A percentile compares a stretch with the other conserved stretches of the same genome.
Conservation (phyloP, 176 grass and related monocot species). For the Juncus effusus region DNA sequence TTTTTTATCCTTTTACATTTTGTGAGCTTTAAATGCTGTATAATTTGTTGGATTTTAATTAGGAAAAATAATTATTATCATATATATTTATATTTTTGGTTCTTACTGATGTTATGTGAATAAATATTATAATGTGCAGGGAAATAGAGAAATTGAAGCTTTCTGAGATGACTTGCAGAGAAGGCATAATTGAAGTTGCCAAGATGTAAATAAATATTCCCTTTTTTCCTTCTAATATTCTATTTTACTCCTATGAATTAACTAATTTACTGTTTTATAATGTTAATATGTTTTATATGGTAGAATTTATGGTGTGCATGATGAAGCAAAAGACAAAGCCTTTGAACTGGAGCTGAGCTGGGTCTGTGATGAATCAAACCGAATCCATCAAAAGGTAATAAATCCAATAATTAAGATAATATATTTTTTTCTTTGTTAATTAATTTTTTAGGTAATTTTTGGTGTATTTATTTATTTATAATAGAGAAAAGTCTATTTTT, state of each 20-base stretch:
- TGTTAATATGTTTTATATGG: background rate
- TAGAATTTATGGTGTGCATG: slow-evolving; percentile 88
- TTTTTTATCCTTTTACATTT: background rate
- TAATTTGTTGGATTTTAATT: slow-evolving; percentile 8
- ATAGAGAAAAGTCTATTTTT: no score
- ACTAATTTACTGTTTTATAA: background rate
- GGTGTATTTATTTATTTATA: background rate
- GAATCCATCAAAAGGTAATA: slow-evolving; percentile 71
- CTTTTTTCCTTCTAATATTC: background rate
- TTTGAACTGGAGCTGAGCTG: slow-evolving; percentile 87
- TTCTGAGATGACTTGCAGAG: slow-evolving; percentile 75
- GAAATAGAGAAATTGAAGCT: slow-evolving; percentile 96
- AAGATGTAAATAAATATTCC: slow-evolving; percentile 48
- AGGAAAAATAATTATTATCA: slow-evolving; percentile 3
- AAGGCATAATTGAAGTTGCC: slow-evolving; percentile 87
- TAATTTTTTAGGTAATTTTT: background rate
- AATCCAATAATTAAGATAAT: background rate
- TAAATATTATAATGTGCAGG: slow-evolving; percentile 22
- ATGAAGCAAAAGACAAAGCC: slow-evolving; percentile 84
- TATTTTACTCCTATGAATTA: background rate
- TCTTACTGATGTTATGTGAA: background rate
- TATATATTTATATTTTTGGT: background rate
- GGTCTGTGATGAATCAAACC: slow-evolving; percentile 79
- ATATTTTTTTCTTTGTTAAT: background rate
- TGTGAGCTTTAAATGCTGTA: background rate